Conservation (phyloP, 2,329 filamentous ascomycete species). For the Xylaria sp. region DNA sequence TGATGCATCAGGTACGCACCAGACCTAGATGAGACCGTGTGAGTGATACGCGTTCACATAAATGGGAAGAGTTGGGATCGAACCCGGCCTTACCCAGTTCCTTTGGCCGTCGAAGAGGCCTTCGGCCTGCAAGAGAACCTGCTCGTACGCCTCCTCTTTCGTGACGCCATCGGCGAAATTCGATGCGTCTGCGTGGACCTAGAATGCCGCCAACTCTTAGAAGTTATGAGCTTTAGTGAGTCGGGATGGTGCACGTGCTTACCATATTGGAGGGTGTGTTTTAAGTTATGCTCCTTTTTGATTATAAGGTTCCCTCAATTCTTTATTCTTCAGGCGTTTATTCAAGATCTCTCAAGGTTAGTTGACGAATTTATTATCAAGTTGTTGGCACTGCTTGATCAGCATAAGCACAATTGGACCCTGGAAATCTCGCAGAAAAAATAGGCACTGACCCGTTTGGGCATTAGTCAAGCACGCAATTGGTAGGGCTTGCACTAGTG, state of each 20-base stretch:
- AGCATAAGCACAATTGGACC: not conserved
- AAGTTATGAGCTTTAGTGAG: not conserved
- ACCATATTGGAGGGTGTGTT: constrained; percentile 21
- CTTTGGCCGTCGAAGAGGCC: constrained; percentile 77
- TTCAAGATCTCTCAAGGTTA: not conserved
- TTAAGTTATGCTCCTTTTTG: not conserved
- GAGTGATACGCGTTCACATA: constrained; percentile 27
- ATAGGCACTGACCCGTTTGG: constrained; percentile 1
- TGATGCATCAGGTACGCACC: constrained; percentile 48
- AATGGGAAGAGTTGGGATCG: not conserved
- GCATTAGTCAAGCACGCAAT: constrained; percentile 19
- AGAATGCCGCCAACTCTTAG: not conserved
- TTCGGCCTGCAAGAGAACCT: constrained; percentile 76
- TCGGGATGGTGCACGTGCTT: not conserved
- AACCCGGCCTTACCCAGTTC: constrained; percentile 74
- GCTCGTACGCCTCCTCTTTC: constrained; percentile 78
- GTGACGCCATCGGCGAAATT: constrained; percentile 74
- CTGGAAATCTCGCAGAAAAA: constrained; percentile 12
- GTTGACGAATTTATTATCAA: not conserved
- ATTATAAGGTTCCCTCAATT: not conserved
- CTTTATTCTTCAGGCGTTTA: not conserved
- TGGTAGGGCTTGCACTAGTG: not conserved
- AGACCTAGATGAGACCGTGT: constrained; percentile 51
- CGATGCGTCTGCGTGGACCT: constrained; percentile 84
- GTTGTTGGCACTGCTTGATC: not conserved